A percentile compares a stretch with the other conserved stretches of the same genome.
Evolutionary conservation across 1,139 yeast genomes (phyloP).

Genomic region (Magnusiomyces tetraspermus): DNA sequence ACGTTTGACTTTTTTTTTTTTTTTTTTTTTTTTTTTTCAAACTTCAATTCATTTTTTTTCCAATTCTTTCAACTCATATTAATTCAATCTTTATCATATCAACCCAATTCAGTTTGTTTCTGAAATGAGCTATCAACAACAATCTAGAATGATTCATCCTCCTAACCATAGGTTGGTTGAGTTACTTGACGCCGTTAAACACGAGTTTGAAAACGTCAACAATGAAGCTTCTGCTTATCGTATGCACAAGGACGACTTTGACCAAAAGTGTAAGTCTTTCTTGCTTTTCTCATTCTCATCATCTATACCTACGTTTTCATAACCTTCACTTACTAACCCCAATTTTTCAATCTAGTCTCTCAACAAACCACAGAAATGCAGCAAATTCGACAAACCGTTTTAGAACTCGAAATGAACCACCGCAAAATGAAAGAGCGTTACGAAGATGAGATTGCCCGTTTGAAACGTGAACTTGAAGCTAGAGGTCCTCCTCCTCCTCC

Average conservation of each 20-base stretch:
- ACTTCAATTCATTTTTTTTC: background rate
- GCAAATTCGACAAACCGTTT: conserved; percentile 87
- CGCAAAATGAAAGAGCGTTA: conserved; percentile 92
- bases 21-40: no score
- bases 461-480: conserved; percentile 77
- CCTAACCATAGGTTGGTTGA: conserved; percentile 51
- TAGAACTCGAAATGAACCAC: conserved; percentile 89
- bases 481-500: conserved; percentile 29
- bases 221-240: conserved; percentile 82
- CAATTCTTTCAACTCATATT: background rate
- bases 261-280: conserved; percentile 46
- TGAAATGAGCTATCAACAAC: conserved; percentile 14
- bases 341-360: conserved; percentile 35
- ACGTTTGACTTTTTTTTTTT: no score
- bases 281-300: background rate
- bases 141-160: conserved; percentile 15
- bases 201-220: conserved; percentile 79
- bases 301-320: background rate
- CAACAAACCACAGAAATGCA: conserved; percentile 94
- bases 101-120: background rate
- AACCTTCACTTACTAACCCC: background rate
- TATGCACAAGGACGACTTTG: conserved; percentile 90
- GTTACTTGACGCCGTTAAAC: conserved; percentile 82
- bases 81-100: background rate
- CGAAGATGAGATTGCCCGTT: conserved; percentile 81